Conservation (phyloP, 106 monocot species). For the Dendrobium catenatum region DNA sequence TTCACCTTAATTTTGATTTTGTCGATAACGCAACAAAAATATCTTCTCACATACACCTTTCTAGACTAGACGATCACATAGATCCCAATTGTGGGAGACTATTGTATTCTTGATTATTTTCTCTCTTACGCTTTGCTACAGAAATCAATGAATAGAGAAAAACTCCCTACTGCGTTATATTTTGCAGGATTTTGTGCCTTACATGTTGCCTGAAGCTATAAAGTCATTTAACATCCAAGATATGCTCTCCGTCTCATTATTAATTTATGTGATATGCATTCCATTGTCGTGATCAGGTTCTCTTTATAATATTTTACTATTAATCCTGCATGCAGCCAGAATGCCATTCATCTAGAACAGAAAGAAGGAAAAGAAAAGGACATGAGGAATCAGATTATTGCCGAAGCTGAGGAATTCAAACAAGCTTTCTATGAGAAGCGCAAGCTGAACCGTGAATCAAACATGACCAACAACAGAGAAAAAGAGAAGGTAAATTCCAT, state of each 20-base stretch:
- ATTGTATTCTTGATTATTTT: too few species aligned
- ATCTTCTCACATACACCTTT: too few species aligned
- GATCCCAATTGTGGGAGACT: too few species aligned
- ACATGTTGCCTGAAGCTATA: too few species aligned
- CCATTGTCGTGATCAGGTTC: not conserved
- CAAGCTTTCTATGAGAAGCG: constrained; percentile 24
- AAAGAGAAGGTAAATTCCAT: constrained; percentile 41
- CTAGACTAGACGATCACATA: too few species aligned
- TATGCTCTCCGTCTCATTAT: not conserved
- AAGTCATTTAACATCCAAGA: too few species aligned
- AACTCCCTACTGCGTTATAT: too few species aligned
- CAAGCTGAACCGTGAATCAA: constrained; percentile 37
- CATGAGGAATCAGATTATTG: constrained; percentile 42
- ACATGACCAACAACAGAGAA: constrained; percentile 46
- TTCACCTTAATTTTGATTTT: too few species aligned
- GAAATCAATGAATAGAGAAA: too few species aligned
- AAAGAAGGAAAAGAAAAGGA: constrained; percentile 59
- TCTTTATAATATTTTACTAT: not conserved
- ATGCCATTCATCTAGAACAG: constrained; percentile 51
- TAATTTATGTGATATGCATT: not conserved
- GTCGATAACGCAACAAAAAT: too few species aligned
- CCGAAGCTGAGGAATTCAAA: constrained; percentile 56
- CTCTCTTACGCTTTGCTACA: too few species aligned
- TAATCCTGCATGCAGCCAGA: constrained; percentile 28
- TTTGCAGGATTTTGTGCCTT: too few species aligned